Evolutionary conservation across 2,329 filamentous ascomycete species (phyloP).

Genomic region (Zymoseptoria crescenta): DNA sequence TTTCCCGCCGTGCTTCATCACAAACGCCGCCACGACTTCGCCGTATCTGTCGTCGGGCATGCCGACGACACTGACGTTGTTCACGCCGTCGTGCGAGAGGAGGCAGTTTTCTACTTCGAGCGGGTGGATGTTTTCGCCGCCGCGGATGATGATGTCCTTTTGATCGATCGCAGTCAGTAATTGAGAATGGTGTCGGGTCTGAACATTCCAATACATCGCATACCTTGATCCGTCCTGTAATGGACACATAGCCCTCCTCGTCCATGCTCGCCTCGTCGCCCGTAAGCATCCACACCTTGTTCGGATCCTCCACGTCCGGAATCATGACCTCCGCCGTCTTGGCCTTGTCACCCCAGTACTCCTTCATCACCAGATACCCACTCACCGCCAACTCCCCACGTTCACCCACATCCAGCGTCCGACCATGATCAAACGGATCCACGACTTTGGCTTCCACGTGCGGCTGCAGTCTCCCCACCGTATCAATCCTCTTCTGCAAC

Average conservation of each 20-base stretch:
- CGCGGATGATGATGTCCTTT: slow-evolving; percentile 78
- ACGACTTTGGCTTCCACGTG: slow-evolving; percentile 77
- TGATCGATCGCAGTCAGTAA: not conserved
- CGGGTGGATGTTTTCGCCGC: slow-evolving; percentile 93
- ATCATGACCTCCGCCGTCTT: slow-evolving; percentile 63
- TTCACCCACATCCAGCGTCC: slow-evolving; percentile 55
- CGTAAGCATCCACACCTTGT: slow-evolving; percentile 75
- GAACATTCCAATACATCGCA: slow-evolving; percentile 6
- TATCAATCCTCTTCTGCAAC: slow-evolving; percentile 61
- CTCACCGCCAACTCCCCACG: slow-evolving; percentile 74
- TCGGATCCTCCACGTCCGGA: slow-evolving; percentile 46
- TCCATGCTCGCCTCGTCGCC: slow-evolving; percentile 90
- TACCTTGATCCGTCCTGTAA: slow-evolving; percentile 78
- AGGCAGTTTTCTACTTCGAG: slow-evolving; percentile 86
- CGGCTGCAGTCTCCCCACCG: slow-evolving; percentile 73
- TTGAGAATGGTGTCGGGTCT: not conserved
- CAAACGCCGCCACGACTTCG: slow-evolving; percentile 78
- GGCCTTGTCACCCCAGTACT: slow-evolving; percentile 71
- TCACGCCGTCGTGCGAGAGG: slow-evolving; percentile 60
- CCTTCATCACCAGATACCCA: slow-evolving; percentile 85
- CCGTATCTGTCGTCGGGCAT: slow-evolving; percentile 75
- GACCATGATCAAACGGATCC: slow-evolving; percentile 51
- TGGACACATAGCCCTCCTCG: slow-evolving; percentile 70
- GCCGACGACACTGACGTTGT: slow-evolving; percentile 75
- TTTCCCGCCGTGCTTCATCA: slow-evolving; percentile 48